phyloP scores from a whole-genome alignment of 441 rosid genomes.

The Euphorbia celastroides region DNA sequence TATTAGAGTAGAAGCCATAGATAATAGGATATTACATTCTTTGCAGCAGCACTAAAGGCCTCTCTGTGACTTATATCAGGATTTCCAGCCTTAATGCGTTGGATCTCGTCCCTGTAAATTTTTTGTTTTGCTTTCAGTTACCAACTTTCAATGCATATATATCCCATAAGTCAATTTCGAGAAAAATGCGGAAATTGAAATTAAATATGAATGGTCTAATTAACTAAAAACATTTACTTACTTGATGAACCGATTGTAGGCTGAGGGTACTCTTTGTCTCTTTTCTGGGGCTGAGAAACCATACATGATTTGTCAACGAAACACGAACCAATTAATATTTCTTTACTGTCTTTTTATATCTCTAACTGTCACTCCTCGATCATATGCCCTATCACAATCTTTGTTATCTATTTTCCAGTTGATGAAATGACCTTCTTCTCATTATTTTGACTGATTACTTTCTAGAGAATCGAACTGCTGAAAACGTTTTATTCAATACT shows the following conservation, averaged over 20 bases:
- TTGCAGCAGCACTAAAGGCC: constrained; percentile 98
- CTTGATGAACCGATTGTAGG: constrained; percentile 95
- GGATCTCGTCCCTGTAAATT: constrained; percentile 84
- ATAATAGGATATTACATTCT: constrained; percentile 58
- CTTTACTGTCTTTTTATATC: constrained; percentile 1
- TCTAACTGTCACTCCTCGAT: too few species aligned
- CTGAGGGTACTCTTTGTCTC: constrained; percentile 96
- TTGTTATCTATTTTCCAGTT: constrained; percentile 11
- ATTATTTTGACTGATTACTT: background rate
- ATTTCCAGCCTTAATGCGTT: constrained; percentile 95
- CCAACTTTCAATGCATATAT: background rate
- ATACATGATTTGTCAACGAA: constrained; percentile 11
- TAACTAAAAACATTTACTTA: constrained; percentile 27
- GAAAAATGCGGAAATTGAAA: background rate
- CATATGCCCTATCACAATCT: constrained; percentile 13
- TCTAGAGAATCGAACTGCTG: background rate
- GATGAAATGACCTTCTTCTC: background rate
- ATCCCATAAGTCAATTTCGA: too few species aligned
- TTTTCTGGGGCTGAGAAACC: constrained; percentile 79
- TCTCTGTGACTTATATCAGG: constrained; percentile 99
- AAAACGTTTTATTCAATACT: background rate
- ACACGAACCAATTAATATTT: constrained; percentile 22
- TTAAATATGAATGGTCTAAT: constrained; percentile 3
- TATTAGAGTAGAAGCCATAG: constrained; percentile 2
- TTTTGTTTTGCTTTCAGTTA: constrained; percentile 15